phyloP scores from a whole-genome alignment of 176 grass and related monocot species.

The Aegilops sharonensis region DNA sequence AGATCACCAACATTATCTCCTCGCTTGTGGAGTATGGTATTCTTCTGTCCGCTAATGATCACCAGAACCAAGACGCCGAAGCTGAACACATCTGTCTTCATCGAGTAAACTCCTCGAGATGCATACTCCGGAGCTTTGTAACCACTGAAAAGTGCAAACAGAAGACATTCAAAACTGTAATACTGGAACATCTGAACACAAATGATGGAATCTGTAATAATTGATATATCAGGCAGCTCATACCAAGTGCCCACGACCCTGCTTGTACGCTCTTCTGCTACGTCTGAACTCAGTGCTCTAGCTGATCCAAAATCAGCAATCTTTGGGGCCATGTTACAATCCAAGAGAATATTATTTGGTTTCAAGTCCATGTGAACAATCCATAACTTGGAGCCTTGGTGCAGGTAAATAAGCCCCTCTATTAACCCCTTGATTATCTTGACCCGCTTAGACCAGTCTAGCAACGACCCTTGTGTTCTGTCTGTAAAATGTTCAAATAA shows the following conservation, averaged over 20 bases:
- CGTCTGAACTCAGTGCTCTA: conserved; percentile 24
- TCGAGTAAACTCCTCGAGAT: conserved; percentile 28
- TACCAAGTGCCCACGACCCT: conserved; percentile 42
- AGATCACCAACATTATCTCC: conserved; percentile 30
- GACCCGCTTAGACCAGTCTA: conserved; percentile 31
- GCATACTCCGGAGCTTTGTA: conserved; percentile 41
- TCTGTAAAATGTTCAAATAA: conserved; percentile 1
- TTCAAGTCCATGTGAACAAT: conserved; percentile 41
- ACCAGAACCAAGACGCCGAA: conserved; percentile 35
- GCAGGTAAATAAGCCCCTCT: conserved; percentile 38
- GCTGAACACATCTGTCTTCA: conserved; percentile 47
- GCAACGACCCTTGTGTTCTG: not conserved
- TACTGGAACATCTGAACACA: not conserved
- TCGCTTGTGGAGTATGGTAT: not conserved
- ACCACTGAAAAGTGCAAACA: conserved; percentile 20
- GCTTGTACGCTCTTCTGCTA: conserved; percentile 9
- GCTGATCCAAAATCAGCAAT: conserved; percentile 40
- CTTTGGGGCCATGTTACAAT: conserved; percentile 24
- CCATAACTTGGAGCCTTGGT: conserved; percentile 18
- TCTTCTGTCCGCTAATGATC: conserved; percentile 31
- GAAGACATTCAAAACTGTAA: not conserved
- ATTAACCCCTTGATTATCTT: conserved; percentile 30
- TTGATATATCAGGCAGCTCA: not conserved
- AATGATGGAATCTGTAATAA: not conserved
- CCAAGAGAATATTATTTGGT: conserved; percentile 28